A percentile compares a stretch with the other conserved stretches of the same genome.
These are phyloP conservation scores for Penstemon newberryi DNA, from an alignment of 257 asterid genomes.

Conservation along the genomic window DNA sequence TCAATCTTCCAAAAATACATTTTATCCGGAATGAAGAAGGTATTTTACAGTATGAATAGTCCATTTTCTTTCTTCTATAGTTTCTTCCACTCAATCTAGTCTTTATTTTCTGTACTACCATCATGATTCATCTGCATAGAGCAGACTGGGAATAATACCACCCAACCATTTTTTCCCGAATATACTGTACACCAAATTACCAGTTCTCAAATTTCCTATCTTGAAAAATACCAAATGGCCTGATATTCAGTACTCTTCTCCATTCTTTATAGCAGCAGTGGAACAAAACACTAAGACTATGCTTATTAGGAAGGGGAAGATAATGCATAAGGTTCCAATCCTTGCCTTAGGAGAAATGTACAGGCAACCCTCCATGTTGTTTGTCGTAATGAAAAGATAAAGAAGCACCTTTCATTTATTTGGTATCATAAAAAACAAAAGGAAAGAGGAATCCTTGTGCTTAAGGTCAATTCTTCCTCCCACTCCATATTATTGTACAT, in stretches of 20 bases:
- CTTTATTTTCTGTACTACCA: background rate
- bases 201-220: background rate
- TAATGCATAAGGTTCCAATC: background rate
- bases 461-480: background rate
- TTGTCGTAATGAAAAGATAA: background rate
- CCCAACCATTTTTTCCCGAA: background rate
- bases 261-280: background rate
- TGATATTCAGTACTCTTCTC: background rate
- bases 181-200: background rate
- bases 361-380: background rate
- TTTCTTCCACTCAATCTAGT: background rate
- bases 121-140: background rate
- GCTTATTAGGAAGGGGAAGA: background rate
- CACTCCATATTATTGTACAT: background rate
- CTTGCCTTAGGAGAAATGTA: background rate
- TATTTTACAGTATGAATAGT: background rate
- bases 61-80: background rate
- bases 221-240: background rate
- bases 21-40: background rate
- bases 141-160: background rate
- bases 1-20: constrained; percentile 1
- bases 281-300: background rate
- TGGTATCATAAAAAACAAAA: background rate
- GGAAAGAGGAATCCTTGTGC: background rate
- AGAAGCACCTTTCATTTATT: background rate